Percentiles rank a stretch among this genome's conserved stretches.
phyloP scores from a whole-genome alignment of 2,329 filamentous ascomycete genomes.

The Nothophoma quercina region DNA sequence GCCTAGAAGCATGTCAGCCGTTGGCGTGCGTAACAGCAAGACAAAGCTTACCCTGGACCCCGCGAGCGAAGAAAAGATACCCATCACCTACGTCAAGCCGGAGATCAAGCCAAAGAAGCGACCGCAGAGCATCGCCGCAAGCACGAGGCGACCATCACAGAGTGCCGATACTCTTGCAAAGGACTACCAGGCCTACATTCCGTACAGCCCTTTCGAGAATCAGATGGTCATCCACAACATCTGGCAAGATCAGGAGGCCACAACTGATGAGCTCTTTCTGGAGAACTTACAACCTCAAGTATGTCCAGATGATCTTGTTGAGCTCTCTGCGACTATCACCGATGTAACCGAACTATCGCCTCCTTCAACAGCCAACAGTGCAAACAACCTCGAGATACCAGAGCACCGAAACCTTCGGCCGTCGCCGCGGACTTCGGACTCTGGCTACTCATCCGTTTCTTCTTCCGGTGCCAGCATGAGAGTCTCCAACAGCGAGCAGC shows the following conservation, averaged over 20 bases:
- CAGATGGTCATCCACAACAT: slow-evolving; percentile 7
- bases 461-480: slow-evolving; percentile 5
- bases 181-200: slow-evolving; percentile 17
- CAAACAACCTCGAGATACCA: slow-evolving; percentile 8
- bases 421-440: slow-evolving; percentile 44
- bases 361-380: slow-evolving; percentile 17
- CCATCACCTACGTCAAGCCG: slow-evolving; percentile 15
- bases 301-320: slow-evolving; percentile 3
- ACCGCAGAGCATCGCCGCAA: slow-evolving; percentile 29
- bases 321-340: slow-evolving; percentile 14
- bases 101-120: slow-evolving; percentile 20
- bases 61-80: slow-evolving; percentile 14
- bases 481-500: slow-evolving; percentile 3
- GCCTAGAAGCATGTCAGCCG: slow-evolving; percentile 39
- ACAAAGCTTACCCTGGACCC: background rate
- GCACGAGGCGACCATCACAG: slow-evolving; percentile 8
- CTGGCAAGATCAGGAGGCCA: slow-evolving; percentile 12
- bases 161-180: slow-evolving; percentile 11
- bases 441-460: slow-evolving; percentile 49
- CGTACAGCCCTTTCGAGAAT: slow-evolving; percentile 18
- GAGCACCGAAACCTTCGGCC: slow-evolving; percentile 24
- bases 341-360: slow-evolving; percentile 14
- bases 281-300: background rate
- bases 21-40: slow-evolving; percentile 3
- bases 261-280: slow-evolving; percentile 9